Percentiles rank a stretch among this genome's conserved stretches.
Conservation (phyloP, 1,139 yeast genomes). For the Neolecta irregularis region DNA sequence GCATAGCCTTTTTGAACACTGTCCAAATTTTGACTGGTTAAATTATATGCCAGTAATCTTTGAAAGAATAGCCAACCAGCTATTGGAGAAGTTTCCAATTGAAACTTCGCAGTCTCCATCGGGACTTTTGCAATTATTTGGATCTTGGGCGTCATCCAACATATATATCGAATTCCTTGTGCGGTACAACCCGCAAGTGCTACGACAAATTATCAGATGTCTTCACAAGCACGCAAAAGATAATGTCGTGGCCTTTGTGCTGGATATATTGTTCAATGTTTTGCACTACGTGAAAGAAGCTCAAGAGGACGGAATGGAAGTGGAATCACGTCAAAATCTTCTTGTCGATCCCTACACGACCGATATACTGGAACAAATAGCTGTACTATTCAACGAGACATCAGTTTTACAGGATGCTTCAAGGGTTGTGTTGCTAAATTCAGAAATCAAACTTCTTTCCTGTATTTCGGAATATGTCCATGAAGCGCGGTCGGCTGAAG, state of each 20-base stretch:
- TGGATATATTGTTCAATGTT: conserved; percentile 7
- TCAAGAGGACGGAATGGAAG: conserved; percentile 1
- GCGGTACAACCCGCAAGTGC: conserved; percentile 39
- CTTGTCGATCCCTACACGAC: no score
- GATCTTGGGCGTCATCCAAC: conserved; percentile 42
- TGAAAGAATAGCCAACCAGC: conserved; percentile 42
- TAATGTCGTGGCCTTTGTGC: conserved; percentile 11
- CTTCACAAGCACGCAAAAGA: conserved; percentile 22
- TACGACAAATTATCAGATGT: conserved; percentile 37
- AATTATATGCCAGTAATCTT: conserved; percentile 38
- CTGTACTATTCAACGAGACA: not conserved
- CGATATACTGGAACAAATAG: not conserved
- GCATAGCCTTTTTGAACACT: conserved; percentile 19
- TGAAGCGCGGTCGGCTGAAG: conserved; percentile 7
- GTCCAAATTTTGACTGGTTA: conserved; percentile 38
- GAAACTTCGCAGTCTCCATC: conserved; percentile 80
- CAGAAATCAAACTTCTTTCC: conserved; percentile 8
- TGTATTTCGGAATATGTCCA: conserved; percentile 8
- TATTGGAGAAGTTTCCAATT: conserved; percentile 48
- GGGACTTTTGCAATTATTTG: conserved; percentile 52
- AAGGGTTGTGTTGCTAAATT: conserved; percentile 9
- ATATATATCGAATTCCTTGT: conserved; percentile 36
- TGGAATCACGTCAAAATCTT: conserved; percentile 4
- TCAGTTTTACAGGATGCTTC: no score
- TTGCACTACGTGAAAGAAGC: conserved; percentile 5